These are phyloP conservation scores for Zygnema circumcarinatum DNA, from an alignment of 139 green algal genomes.

Conservation along the genomic window DNA sequence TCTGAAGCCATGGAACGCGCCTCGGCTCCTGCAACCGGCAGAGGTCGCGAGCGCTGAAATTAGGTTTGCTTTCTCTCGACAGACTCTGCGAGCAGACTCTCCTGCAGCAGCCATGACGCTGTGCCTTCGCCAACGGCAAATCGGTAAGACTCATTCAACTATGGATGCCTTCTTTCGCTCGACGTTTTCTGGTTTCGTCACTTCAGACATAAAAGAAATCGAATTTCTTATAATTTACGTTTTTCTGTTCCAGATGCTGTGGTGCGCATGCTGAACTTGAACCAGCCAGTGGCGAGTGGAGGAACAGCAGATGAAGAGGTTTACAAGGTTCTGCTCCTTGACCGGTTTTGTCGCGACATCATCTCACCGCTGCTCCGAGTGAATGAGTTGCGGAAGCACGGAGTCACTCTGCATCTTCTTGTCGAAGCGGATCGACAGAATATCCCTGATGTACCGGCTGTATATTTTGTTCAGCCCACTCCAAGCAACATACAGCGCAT, in stretches of 20 bases:
- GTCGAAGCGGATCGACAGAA: conserved; percentile 86
- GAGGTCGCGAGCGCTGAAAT: too few relatives aligned
- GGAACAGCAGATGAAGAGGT: conserved; percentile 64
- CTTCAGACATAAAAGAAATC: neutral
- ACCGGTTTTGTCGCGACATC: conserved; percentile 85
- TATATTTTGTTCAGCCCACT: conserved; percentile 92
- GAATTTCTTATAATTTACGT: neutral
- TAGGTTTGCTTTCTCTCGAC: too few relatives aligned
- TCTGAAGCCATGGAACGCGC: too few relatives aligned
- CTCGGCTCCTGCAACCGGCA: too few relatives aligned
- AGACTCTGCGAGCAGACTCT: too few relatives aligned
- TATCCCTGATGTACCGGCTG: conserved; percentile 94
- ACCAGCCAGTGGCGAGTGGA: conserved; percentile 23
- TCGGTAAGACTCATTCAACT: neutral
- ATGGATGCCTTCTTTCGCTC: neutral
- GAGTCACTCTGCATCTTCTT: conserved; percentile 93
- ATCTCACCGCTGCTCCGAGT: conserved; percentile 86
- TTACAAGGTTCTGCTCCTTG: conserved; percentile 97
- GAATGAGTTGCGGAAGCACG: conserved; percentile 86
- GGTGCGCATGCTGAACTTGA: conserved; percentile 66
- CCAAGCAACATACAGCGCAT: conserved; percentile 77
- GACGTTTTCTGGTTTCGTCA: neutral
- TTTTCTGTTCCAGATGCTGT: conserved; percentile 61
- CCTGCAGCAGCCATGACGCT: neutral
- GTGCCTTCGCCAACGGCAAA: neutral